These are phyloP conservation scores for Hyparrhenia diplandra DNA, from an alignment of 176 grass and related monocot genomes.

Conservation along the genomic window DNA sequence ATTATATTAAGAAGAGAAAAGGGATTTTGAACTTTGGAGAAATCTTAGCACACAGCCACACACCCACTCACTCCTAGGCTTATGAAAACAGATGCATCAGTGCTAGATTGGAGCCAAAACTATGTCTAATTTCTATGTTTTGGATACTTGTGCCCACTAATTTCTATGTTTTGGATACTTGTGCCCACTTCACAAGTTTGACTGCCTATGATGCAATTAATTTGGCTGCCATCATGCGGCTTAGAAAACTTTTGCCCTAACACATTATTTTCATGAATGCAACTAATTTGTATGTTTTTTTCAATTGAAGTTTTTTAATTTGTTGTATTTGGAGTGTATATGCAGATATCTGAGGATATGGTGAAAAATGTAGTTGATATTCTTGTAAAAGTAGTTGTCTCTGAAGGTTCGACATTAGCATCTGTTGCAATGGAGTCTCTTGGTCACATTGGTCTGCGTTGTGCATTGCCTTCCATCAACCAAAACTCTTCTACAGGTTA, in stretches of 20 bases:
- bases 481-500: conserved; percentile 64
- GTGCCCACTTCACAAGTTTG: not conserved
- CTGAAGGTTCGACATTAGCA: conserved; percentile 62
- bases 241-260: not conserved
- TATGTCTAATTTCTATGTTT: conserved; percentile 11
- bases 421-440: conserved; percentile 85
- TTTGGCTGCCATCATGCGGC: not conserved
- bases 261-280: not conserved
- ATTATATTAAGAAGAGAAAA: not conserved
- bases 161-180: not conserved
- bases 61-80: not conserved
- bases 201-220: not conserved
- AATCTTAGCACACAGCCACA: not conserved
- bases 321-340: conserved; percentile 14
- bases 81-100: not conserved
- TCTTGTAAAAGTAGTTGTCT: conserved; percentile 73
- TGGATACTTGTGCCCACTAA: no score
- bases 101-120: not conserved
- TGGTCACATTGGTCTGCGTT: conserved; percentile 80
- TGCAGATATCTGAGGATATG: conserved; percentile 69
- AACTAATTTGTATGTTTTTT: not conserved
- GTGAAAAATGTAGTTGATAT: conserved; percentile 44
- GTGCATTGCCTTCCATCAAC: conserved; percentile 48
- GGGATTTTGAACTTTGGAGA: not conserved
- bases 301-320: conserved; percentile 3